Conservation (phyloP, 208 protist species). For the Borovskyia barvae region DNA sequence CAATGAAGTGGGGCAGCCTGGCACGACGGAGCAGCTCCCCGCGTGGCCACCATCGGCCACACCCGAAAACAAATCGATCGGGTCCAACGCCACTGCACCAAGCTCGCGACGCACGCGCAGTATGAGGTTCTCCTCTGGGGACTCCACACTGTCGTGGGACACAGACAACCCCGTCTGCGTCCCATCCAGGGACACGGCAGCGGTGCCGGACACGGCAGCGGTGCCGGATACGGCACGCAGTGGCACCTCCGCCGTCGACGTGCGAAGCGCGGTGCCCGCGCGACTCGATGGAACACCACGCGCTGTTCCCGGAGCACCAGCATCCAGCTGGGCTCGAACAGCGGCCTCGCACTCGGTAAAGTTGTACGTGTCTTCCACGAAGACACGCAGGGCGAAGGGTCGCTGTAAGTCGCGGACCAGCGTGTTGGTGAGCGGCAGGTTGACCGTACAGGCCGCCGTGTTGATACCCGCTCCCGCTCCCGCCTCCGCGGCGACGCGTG, state of each 20-base stretch:
- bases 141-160: no score
- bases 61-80: neutral
- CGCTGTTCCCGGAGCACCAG: neutral
- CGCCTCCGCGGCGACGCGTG: constrained; percentile 3
- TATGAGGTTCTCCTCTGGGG: constrained; percentile 1
- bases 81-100: constrained; percentile 1
- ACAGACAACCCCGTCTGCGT: no score
- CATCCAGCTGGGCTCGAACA: constrained; percentile 4
- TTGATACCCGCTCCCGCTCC: neutral
- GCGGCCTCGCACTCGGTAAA: constrained; percentile 2
- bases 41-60: neutral
- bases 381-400: constrained; percentile 14
- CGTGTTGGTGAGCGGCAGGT: constrained; percentile 7
- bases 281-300: neutral
- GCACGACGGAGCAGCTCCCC: neutral
- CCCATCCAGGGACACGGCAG: no score
- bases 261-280: neutral
- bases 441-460: constrained; percentile 5
- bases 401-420: constrained; percentile 18
- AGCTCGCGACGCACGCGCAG: constrained; percentile 4
- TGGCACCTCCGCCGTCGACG: neutral
- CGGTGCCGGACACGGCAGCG: neutral
- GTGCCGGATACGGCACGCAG: neutral
- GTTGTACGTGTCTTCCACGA: constrained; percentile 18
- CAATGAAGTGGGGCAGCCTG: constrained; percentile 1